Evolutionary conservation across 2,329 filamentous ascomycete species (phyloP), one percentile per base, ranked within the genome.

Genomic region (Xenoacremonium recifei): DNA sequence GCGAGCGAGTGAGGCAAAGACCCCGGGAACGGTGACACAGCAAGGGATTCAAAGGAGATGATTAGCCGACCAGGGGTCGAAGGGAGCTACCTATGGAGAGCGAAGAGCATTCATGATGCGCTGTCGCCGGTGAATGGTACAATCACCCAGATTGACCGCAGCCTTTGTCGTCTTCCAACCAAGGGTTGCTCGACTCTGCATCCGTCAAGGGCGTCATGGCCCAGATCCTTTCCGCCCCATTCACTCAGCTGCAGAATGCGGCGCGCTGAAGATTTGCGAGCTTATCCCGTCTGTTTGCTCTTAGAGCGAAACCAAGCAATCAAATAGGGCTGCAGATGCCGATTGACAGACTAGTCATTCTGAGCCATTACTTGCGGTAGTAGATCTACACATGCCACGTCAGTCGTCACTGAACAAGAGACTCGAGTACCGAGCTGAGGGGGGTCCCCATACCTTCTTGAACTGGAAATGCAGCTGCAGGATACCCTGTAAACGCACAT

Each of bases 381-480:
- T 77, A 80, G 52, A 80, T 73, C 76, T 76, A 54, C 42, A 55
- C 29, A 50, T 38, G 49, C 41, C 30, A 40, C 21, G 50, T 65
- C 42, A 61, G 61, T 47, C 31, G 31, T 46, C 27, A 13, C 48
- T 39, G 38, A 21, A 19, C 29, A 16, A 34, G 25, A 18, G 29
- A 15, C 32, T 18, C 5, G 29, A 15, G 10, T 11, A 10, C 34
- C 40, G 42, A 42, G 35, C 19, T 23, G 23, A 16, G 31, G 39
- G n/a, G n/a, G n/a, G n/a, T n/a, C 42, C 41, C 54, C 67, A 61
- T 67, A 95, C 90, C 82, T 96, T 95, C 68, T 97, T 99, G 76
- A 97, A 96, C 66, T 96, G 91, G 65, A 99, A 99, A 65, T 97
- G 92, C 44, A 99, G 79, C 69, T 96, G 91, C 44, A 99, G 72